Evolutionary conservation across 1,284 basidiomycete species (phyloP), one percentile per base, ranked within the genome.

Genomic region (Coriolopsis trogii): DNA sequence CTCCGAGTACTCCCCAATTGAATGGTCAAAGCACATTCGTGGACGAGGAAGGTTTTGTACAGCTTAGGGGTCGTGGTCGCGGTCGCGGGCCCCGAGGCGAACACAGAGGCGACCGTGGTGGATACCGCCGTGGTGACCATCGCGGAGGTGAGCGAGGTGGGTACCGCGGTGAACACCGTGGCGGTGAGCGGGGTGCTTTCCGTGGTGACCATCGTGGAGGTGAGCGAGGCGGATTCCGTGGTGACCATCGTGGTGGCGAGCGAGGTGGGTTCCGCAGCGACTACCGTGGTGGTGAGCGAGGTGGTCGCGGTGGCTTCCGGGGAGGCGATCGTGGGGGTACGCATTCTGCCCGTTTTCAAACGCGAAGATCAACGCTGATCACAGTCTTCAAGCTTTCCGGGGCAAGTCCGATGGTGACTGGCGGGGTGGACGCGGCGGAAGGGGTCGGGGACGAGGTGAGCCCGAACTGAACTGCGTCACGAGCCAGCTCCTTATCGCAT

Each of bases 1-100:
- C 59, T 58, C 58, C 24, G 55, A 65, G 49, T 13, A 49, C 64
- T 21, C 55, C 64, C 21, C 47, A 49, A 15, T 21, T 33, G 3
- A 50, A 56, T 28, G 58, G 54, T 4, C 26, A 49, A 3, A 24
- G 44, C n/a, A 40, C 28, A 3, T 62, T 60, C 13, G 64, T 67
- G 8, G 85, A 82, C 28, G 81, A 84, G 0, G 87, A 89, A 37
- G 86, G 86, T 0, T 89, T 90, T 67, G 80, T 70, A 5, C 75
- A 79, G 15, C 70, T 71, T 33, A 70, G 75, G 49, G 73, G 72
- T 24, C 63, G 71, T 21, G 67, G 67, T 3, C 65, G 68, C 15
- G 60, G 64, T 16, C 46, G 62, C 25, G 57, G 63, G 12, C 53
- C 56, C 66, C 26, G 67, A 64, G 18, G n/a, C n/a, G n/a, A n/a